phyloP scores from a whole-genome alignment of 106 monocot species.

The Chionographis japonica region DNA sequence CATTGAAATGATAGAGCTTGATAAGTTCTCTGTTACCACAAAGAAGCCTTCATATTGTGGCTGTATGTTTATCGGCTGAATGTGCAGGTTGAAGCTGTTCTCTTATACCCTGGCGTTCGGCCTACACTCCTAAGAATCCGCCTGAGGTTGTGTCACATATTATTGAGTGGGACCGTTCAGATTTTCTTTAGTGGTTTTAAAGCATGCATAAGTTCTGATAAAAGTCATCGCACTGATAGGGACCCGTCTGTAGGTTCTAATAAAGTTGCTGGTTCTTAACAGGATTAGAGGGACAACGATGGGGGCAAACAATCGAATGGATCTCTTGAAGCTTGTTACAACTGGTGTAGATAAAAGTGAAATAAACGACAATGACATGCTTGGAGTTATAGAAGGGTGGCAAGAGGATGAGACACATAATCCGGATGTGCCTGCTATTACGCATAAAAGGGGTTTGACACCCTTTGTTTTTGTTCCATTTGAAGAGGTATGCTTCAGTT shows the following conservation, averaged over 20 bases:
- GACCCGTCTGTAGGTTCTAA: neutral
- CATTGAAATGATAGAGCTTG: neutral
- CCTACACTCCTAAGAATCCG: slow-evolving; percentile 70
- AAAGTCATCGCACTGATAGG: neutral
- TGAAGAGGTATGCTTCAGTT: slow-evolving; percentile 51
- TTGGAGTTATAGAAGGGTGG: slow-evolving; percentile 63
- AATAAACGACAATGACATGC: slow-evolving; percentile 43
- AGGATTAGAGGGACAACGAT: slow-evolving; percentile 75
- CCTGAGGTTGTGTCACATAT: slow-evolving; percentile 33
- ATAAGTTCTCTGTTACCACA: neutral
- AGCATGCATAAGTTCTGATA: neutral
- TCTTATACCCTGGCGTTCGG: slow-evolving; percentile 63
- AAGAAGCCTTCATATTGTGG: neutral
- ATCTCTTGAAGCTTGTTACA: slow-evolving; percentile 66
- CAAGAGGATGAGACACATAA: slow-evolving; percentile 83
- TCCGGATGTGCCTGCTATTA: slow-evolving; percentile 86
- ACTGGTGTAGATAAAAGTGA: slow-evolving; percentile 74
- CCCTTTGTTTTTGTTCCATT: slow-evolving; percentile 98
- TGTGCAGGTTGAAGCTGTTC: slow-evolving; percentile 59
- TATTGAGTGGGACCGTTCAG: neutral
- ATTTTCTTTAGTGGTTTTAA: neutral
- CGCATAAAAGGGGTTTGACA: slow-evolving; percentile 78
- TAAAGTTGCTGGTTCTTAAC: slow-evolving; percentile 4
- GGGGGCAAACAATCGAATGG: slow-evolving; percentile 88
- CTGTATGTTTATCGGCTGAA: neutral